These are phyloP conservation scores for Phoenix roebelenii DNA, from an alignment of 176 grass and related monocot genomes.

Conservation along the genomic window DNA sequence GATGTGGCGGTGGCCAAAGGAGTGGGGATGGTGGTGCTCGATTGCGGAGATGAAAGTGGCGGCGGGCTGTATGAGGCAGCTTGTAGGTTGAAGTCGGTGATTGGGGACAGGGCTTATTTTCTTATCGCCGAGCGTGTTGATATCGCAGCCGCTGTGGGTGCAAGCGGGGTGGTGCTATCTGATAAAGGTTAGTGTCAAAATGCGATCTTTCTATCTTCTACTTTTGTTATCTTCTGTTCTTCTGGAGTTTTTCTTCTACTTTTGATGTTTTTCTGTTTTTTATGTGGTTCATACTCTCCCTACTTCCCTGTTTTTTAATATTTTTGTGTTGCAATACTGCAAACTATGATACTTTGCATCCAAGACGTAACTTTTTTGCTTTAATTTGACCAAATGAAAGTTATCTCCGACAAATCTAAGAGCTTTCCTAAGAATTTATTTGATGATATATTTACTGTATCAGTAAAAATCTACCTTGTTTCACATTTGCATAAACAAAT, in stretches of 20 bases:
- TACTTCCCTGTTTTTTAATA: too few species aligned
- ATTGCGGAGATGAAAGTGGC: slow-evolving; percentile 53
- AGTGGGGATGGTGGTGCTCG: slow-evolving; percentile 72
- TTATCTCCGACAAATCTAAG: too few species aligned
- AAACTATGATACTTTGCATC: too few species aligned
- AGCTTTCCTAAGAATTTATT: too few species aligned
- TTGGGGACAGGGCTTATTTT: slow-evolving; percentile 70
- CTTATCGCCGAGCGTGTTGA: slow-evolving; percentile 85
- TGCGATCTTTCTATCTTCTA: slow-evolving; percentile 1
- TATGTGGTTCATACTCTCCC: background rate
- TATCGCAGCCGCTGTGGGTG: slow-evolving; percentile 68
- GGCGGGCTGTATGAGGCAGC: slow-evolving; percentile 80
- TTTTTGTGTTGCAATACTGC: too few species aligned
- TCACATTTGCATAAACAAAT: too few species aligned
- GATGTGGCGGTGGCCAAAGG: slow-evolving; percentile 39
- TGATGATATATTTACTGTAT: too few species aligned
- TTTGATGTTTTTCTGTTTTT: slow-evolving; percentile 5
- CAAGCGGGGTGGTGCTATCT: slow-evolving; percentile 77
- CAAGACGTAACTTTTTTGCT: too few species aligned
- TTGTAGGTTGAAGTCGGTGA: slow-evolving; percentile 51
- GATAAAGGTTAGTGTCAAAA: slow-evolving; percentile 57
- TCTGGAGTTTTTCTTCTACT: slow-evolving; percentile 5
- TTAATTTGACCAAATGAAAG: too few species aligned
- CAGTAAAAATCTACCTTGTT: too few species aligned
- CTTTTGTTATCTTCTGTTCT: slow-evolving; percentile 1